These are phyloP conservation scores for Ogataea siamensis DNA, from an alignment of 805 yeast species.

Conservation along the genomic window DNA sequence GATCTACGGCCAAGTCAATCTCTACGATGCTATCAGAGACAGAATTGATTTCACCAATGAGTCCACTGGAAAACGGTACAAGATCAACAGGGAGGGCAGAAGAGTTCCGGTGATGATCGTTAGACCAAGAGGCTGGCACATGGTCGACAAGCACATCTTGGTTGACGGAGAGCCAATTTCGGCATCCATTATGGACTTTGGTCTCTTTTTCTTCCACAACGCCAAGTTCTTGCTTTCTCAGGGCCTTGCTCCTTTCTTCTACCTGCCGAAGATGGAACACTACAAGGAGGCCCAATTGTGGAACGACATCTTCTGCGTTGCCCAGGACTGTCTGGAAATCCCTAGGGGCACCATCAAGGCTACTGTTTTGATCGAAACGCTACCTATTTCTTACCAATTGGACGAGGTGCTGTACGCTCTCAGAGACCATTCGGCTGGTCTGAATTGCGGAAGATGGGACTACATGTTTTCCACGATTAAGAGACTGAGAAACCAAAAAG, in stretches of 20 bases:
- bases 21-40: conserved; percentile 73
- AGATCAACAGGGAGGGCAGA: conserved; percentile 44
- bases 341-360: conserved; percentile 80
- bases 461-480: conserved; percentile 80
- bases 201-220: conserved; percentile 72
- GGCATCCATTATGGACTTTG: conserved; percentile 79
- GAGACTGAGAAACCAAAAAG: conserved; percentile 65
- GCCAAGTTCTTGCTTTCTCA: conserved; percentile 58
- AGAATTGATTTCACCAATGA: conserved; percentile 50
- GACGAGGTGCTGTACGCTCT: conserved; percentile 78
- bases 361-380: conserved; percentile 77
- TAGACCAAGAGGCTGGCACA: conserved; percentile 89
- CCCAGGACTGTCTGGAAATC: conserved; percentile 68
- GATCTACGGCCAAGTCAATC: conserved; percentile 77
- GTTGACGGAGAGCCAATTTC: conserved; percentile 76
- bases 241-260: conserved; percentile 80
- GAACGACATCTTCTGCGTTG: conserved; percentile 75
- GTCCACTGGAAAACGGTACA: conserved; percentile 38
- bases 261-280: conserved; percentile 84
- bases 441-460: conserved; percentile 90
- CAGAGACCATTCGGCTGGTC: conserved; percentile 73
- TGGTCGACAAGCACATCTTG: conserved; percentile 67
- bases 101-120: conserved; percentile 76
- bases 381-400: conserved; percentile 85
- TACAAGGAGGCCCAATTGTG: conserved; percentile 79